These are phyloP conservation scores for Plectosphaerella sp. DNA, from an alignment of 2,329 filamentous ascomycete species.

Conservation along the genomic window DNA sequence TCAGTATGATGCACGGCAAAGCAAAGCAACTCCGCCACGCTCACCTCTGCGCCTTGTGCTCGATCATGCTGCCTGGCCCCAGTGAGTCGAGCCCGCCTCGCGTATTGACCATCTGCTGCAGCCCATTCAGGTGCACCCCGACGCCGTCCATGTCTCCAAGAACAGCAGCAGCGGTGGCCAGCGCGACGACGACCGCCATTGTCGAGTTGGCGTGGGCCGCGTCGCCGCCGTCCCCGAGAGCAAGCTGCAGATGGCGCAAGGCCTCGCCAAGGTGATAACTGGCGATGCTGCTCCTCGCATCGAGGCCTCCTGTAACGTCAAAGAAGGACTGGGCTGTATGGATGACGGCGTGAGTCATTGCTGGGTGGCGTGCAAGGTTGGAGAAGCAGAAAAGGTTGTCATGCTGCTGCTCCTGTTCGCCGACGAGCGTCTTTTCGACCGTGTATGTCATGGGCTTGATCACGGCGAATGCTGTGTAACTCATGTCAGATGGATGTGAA, in stretches of 20 bases:
- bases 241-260: conserved; percentile 13
- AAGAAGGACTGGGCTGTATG: conserved; percentile 17
- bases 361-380: conserved; percentile 13
- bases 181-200: conserved; percentile 13
- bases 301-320: conserved; percentile 5
- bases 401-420: not conserved
- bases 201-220: conserved; percentile 12
- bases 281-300: conserved; percentile 5
- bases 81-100: conserved; percentile 15
- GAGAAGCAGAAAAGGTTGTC: conserved; percentile 14
- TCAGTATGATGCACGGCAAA: no score
- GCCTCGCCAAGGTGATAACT: conserved; percentile 14
- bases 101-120: conserved; percentile 15
- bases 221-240: conserved; percentile 8
- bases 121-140: conserved; percentile 17
- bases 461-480: conserved; percentile 8
- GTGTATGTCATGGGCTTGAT: conserved; percentile 16
- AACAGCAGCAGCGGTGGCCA: conserved; percentile 16
- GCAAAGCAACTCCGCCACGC: no score
- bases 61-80: conserved; percentile 6
- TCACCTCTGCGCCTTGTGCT: conserved; percentile 7
- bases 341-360: conserved; percentile 17
- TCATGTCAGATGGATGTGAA: not conserved
- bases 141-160: conserved; percentile 15
- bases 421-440: conserved; percentile 8